A percentile compares a stretch with the other conserved stretches of the same genome.
Conservation (phyloP, 2,329 filamentous ascomycete species). For the Ambrosiella xylebori region DNA sequence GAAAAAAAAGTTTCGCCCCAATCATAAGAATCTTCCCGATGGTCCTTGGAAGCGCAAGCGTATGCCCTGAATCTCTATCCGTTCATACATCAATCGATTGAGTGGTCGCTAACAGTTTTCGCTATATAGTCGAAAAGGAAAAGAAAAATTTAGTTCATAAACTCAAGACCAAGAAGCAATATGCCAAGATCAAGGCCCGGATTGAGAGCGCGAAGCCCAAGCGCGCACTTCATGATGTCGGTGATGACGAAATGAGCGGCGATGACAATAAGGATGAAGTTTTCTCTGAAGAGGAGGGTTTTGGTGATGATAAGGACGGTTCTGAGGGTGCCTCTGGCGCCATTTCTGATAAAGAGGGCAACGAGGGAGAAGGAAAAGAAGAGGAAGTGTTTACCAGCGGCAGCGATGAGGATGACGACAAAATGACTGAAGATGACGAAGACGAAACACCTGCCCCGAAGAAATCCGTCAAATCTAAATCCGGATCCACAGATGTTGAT, state of each 20-base stretch:
- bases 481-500: neutral
- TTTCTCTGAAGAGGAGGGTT: conserved; percentile 13
- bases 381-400: conserved; percentile 3
- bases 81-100: too few relatives aligned
- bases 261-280: conserved; percentile 19
- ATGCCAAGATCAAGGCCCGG: conserved; percentile 61
- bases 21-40: conserved; percentile 79
- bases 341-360: conserved; percentile 15
- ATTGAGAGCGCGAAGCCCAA: conserved; percentile 3
- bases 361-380: neutral
- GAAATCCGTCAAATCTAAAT: neutral
- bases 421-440: neutral
- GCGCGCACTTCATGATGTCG: neutral
- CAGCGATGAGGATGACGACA: neutral
- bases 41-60: conserved; percentile 71
- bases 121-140: conserved; percentile 56
- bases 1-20: conserved; percentile 35
- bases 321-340: conserved; percentile 16
- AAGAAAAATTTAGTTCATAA: conserved; percentile 80
- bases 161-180: conserved; percentile 83
- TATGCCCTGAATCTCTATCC: conserved; percentile 16
- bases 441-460: neutral
- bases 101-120: neutral
- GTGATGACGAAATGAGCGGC: neutral
- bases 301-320: conserved; percentile 16